phyloP scores from a whole-genome alignment of 768 basidiomycete species.

The Trametes sanguinea region DNA sequence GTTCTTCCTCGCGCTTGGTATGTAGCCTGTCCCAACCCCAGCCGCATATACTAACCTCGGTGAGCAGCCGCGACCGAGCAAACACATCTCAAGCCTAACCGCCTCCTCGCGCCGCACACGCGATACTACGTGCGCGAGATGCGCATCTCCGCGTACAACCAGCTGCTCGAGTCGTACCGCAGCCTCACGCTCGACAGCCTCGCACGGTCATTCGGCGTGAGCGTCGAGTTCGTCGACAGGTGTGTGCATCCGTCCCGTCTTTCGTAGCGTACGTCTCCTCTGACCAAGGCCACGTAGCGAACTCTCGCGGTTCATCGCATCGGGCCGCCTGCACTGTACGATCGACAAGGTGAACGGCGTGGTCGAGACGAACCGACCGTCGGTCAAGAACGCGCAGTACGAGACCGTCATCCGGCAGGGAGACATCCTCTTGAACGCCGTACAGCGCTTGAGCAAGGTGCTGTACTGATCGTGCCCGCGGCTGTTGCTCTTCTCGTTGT shows the following conservation, averaged over 20 bases:
- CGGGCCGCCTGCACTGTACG: slow-evolving; percentile 78
- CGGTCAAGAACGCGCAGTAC: slow-evolving; percentile 82
- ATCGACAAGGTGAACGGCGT: slow-evolving; percentile 96
- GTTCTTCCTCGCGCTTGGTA: slow-evolving; percentile 89
- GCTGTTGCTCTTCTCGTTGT: not conserved
- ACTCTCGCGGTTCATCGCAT: slow-evolving; percentile 88
- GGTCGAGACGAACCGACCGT: slow-evolving; percentile 84
- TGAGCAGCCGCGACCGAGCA: slow-evolving; percentile 82
- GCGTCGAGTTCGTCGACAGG: slow-evolving; percentile 85
- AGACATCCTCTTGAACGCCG: slow-evolving; percentile 82
- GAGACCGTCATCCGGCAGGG: slow-evolving; percentile 93
- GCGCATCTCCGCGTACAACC: slow-evolving; percentile 91
- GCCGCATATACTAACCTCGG: slow-evolving; percentile 1
- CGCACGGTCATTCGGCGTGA: slow-evolving; percentile 85
- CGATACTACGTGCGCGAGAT: slow-evolving; percentile 93
- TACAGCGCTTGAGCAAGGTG: slow-evolving; percentile 91
- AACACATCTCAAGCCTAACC: slow-evolving; percentile 83
- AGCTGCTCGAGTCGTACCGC: slow-evolving; percentile 89
- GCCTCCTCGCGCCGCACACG: slow-evolving; percentile 81
- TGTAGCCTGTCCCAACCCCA: slow-evolving; percentile 21
- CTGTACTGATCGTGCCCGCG: slow-evolving; percentile 44
- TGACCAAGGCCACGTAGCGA: slow-evolving; percentile 52
- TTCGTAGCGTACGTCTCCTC: no score
- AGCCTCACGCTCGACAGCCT: slow-evolving; percentile 88
- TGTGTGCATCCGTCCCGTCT: slow-evolving; percentile 39